These are phyloP conservation scores for Rhizopogon rudus DNA, from an alignment of 768 basidiomycete species.

Conservation along the genomic window DNA sequence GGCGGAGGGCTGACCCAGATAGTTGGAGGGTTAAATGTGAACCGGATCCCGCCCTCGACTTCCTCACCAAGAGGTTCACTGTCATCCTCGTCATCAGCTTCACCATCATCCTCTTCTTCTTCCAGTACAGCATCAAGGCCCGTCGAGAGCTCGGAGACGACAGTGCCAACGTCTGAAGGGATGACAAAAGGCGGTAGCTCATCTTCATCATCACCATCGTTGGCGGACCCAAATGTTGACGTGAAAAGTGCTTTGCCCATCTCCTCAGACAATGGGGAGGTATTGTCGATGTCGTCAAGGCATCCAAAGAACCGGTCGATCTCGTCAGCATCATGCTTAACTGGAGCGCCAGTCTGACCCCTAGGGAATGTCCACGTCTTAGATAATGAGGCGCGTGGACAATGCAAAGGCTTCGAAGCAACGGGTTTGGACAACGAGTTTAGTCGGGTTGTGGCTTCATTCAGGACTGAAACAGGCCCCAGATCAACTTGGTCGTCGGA, in stretches of 20 bases:
- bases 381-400: conserved; percentile 42
- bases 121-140: conserved; percentile 37
- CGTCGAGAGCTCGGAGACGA: conserved; percentile 25
- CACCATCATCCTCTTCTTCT: conserved; percentile 28
- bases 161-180: conserved; percentile 41
- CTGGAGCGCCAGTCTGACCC: conserved; percentile 18
- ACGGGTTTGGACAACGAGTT: conserved; percentile 6
- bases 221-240: conserved; percentile 38
- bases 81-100: conserved; percentile 33
- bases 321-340: conserved; percentile 35
- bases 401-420: conserved; percentile 20
- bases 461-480: conserved; percentile 15
- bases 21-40: conserved; percentile 58
- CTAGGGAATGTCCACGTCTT: conserved; percentile 68
- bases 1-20: conserved; percentile 20
- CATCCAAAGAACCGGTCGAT: conserved; percentile 79
- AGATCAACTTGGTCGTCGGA: conserved; percentile 44
- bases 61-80: conserved; percentile 53
- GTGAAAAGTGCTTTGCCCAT: conserved; percentile 59
- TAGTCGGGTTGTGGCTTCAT: conserved; percentile 5
- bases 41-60: conserved; percentile 65
- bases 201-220: conserved; percentile 46
- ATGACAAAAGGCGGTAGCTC: conserved; percentile 44
- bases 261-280: conserved; percentile 42
- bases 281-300: conserved; percentile 45